Base-by-base conservation (phyloP, 345 rosid genomes). In the Nasturtium officinale region DNA sequence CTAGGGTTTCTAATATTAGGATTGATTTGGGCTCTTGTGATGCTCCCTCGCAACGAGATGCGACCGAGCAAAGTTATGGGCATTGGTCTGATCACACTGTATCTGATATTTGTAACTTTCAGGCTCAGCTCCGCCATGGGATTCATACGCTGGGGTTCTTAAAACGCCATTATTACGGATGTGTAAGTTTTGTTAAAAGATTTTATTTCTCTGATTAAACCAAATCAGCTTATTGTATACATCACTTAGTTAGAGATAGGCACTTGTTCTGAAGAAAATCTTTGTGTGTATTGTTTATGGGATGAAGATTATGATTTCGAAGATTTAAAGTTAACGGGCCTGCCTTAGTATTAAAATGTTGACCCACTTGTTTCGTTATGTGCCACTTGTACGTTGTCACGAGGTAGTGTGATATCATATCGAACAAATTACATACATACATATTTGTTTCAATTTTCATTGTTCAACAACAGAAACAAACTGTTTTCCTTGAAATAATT, bases 21-120 rank as follows among this genome's bases (percentile, higher is more conserved):
- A 13, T 85, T 93, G 43, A 9, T 86, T 23, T 93, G 90, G 89
- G 78, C 98, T 17, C 89, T 90, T 7, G 57, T 87, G 12, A 80
- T 89, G 54, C 78, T 93, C 38, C 92, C 94, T 7, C 80, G 87
- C 43, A 86, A 86, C 17, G 83, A 83, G 57, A 93, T 93, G 98
- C 81, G 83, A 16, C 98, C 91, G 4, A 89, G 61, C 83, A 90
- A 77, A 72, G 72, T 78, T 3, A 67, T 85, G 68, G 88, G 86
- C 21, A 42, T 65, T 13, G 88, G 86, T 72, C 83, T 85, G 55
- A 73, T 85, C 43, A 7, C 77, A 21, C 59, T 85, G 61, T 85
- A 85, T 74, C 17, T 85, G 43, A 62, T 83, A 51, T 85, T 85
- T 10, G 81, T 82, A 29, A 72, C 80, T 17, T 71, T 82, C 37